A percentile compares a stretch with the other conserved stretches of the same genome.
phyloP scores from a whole-genome alignment of 371 early-diverging fungal species.

The Dipsacomyces acuminosporus region DNA sequence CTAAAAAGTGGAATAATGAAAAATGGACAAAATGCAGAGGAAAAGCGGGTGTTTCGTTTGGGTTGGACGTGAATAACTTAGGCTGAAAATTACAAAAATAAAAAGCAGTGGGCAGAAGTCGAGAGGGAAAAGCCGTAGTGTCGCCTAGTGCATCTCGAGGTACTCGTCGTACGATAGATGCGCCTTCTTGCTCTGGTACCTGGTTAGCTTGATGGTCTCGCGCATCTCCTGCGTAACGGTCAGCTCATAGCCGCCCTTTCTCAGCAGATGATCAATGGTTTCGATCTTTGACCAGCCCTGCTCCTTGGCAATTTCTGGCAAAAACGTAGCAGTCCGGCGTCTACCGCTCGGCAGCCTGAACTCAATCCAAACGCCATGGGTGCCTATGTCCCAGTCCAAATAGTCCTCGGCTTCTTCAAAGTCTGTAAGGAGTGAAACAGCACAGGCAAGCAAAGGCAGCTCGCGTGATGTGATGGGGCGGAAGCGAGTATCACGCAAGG shows the following conservation, averaged over 20 bases:
- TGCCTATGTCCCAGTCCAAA: slow-evolving; percentile 87
- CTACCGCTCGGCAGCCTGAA: slow-evolving; percentile 56
- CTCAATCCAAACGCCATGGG: slow-evolving; percentile 89
- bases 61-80: no score
- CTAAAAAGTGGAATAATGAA: no score
- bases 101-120: not conserved
- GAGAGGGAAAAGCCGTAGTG: not conserved
- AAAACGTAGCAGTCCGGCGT: slow-evolving; percentile 75
- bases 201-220: slow-evolving; percentile 58
- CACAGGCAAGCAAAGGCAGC: slow-evolving; percentile 60
- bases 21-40: no score
- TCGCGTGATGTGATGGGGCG: slow-evolving; percentile 66
- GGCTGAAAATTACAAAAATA: not conserved
- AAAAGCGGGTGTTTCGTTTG: no score
- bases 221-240: slow-evolving; percentile 56
- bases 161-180: slow-evolving; percentile 64
- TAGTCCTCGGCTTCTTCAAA: slow-evolving; percentile 73
- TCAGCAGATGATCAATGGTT: slow-evolving; percentile 75
- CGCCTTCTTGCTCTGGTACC: slow-evolving; percentile 77
- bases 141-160: slow-evolving; percentile 14
- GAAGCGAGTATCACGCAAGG: slow-evolving; percentile 79
- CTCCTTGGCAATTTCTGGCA: slow-evolving; percentile 79
- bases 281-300: slow-evolving; percentile 81
- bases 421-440: slow-evolving; percentile 77
- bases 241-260: slow-evolving; percentile 77